phyloP scores from a whole-genome alignment of 164 flowering plant genomes.

The Nymphaea colorata region DNA sequence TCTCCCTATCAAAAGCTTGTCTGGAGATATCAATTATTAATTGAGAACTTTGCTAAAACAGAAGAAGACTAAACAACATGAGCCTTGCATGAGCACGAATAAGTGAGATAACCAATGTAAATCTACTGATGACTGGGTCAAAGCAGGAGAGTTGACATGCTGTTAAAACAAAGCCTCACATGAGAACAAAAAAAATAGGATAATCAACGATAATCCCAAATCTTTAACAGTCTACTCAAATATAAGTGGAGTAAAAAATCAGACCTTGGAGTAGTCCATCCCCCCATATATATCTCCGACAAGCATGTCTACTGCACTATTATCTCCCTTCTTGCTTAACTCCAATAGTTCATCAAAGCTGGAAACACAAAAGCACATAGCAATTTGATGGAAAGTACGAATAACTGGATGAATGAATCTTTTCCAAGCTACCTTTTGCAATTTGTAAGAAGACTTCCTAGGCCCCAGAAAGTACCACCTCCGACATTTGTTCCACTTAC shows the following conservation, averaged over 20 bases:
- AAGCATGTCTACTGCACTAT: slow-evolving; percentile 92
- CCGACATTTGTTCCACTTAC: slow-evolving; percentile 97
- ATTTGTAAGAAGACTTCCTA: slow-evolving; percentile 75
- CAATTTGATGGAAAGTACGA: not conserved
- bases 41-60: too few species aligned
- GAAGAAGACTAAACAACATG: too few species aligned
- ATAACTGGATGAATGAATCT: slow-evolving; percentile 17
- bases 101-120: too few species aligned
- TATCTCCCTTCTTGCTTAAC: slow-evolving; percentile 92
- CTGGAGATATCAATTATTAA: too few species aligned
- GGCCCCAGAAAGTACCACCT: slow-evolving; percentile 94
- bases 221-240: not conserved
- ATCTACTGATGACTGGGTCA: too few species aligned
- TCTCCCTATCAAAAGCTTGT: too few species aligned
- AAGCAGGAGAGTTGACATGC: too few species aligned
- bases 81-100: too few species aligned
- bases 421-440: slow-evolving; percentile 57
- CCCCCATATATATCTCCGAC: slow-evolving; percentile 99
- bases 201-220: too few species aligned
- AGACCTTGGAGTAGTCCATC: slow-evolving; percentile 82
- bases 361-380: slow-evolving; percentile 6
- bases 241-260: not conserved
- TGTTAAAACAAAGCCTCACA: too few species aligned
- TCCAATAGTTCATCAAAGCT: slow-evolving; percentile 98
- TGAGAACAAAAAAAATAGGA: too few species aligned